A percentile compares a stretch with the other conserved stretches of the same genome.
Conservation (phyloP, 2,329 filamentous ascomycete genomes). For the Nemania serpens region DNA sequence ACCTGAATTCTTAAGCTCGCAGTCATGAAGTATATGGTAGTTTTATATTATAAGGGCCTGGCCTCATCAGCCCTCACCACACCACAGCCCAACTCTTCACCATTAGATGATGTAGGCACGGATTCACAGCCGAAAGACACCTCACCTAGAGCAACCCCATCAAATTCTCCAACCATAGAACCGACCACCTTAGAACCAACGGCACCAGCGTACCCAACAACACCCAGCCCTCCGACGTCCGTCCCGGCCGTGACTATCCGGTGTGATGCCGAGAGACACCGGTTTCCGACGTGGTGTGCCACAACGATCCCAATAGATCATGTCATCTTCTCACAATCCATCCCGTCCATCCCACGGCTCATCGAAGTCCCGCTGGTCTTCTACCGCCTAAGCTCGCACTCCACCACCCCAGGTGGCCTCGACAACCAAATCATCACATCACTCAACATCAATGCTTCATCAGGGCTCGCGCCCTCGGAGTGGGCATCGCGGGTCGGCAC, state of each 20-base stretch:
- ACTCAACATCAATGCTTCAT: neutral
- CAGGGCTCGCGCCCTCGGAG: neutral
- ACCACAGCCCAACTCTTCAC: neutral
- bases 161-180: neutral
- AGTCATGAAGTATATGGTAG: neutral
- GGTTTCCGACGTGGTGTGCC: neutral
- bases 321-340: neutral
- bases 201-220: neutral
- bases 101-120: neutral
- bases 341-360: neutral
- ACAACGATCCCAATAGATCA: neutral
- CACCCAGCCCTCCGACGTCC: neutral
- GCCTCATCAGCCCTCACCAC: neutral
- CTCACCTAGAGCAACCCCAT: neutral
- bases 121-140: neutral
- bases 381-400: neutral
- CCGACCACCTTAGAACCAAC: neutral
- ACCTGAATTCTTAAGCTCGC: neutral
- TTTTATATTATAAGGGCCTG: neutral
- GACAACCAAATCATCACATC: conserved; percentile 3
- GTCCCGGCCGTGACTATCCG: neutral
- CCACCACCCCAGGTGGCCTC: neutral
- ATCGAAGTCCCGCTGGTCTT: conserved; percentile 6
- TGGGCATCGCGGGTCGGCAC: neutral
- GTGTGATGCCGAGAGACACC: neutral